A percentile compares a stretch with the other conserved stretches of the same genome.
These are phyloP conservation scores for Myriosclerotinia scirpicola DNA, from an alignment of 2,329 filamentous ascomycete genomes.

Conservation along the genomic window DNA sequence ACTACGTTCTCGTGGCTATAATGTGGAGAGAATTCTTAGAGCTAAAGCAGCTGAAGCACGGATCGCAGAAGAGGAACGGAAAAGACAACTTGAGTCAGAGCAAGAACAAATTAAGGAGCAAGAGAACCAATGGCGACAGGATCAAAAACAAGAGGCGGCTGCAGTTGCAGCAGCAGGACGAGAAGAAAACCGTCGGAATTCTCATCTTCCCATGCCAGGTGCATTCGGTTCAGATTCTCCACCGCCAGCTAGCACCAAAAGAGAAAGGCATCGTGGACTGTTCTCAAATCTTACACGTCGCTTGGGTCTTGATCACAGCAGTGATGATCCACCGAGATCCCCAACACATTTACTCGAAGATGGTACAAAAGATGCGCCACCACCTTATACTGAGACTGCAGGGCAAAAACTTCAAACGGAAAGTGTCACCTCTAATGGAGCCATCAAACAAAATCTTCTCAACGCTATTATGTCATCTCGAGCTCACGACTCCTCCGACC, in stretches of 20 bases:
- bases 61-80: constrained; percentile 79
- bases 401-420: constrained; percentile 31
- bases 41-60: constrained; percentile 84
- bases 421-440: constrained; percentile 58
- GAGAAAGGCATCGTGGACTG: constrained; percentile 51
- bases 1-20: constrained; percentile 85
- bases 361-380: constrained; percentile 30
- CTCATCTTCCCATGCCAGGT: constrained; percentile 64
- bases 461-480: constrained; percentile 78
- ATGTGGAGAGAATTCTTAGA: constrained; percentile 89
- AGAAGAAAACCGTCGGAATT: constrained; percentile 43
- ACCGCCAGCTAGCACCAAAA: constrained; percentile 44
- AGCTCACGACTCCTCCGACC: constrained; percentile 67
- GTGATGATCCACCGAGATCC: constrained; percentile 13
- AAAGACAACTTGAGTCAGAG: constrained; percentile 72
- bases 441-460: constrained; percentile 68
- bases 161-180: constrained; percentile 24
- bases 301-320: constrained; percentile 61
- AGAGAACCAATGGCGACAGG: constrained; percentile 47
- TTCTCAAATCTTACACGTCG: constrained; percentile 67
- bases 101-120: constrained; percentile 65
- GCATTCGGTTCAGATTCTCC: constrained; percentile 66
- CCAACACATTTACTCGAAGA: constrained; percentile 17
- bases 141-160: constrained; percentile 33
- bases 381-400: constrained; percentile 33